Percentiles rank a stretch among this genome's conserved stretches.
Conservation (phyloP, 371 early-diverging fungal genomes). For the Mucor racemosus region DNA sequence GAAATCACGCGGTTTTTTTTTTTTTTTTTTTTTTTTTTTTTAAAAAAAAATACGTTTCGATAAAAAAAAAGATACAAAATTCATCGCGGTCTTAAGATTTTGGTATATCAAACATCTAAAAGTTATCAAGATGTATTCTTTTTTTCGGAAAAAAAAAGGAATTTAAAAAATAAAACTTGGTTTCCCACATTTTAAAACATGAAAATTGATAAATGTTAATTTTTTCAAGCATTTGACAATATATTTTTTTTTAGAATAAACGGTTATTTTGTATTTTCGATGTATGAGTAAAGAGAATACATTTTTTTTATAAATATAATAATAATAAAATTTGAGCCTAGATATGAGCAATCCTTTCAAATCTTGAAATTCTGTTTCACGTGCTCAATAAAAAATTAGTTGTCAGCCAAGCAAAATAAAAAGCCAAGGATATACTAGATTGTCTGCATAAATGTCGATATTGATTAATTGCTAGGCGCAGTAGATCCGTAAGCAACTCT, state of each 20-base stretch:
- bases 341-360: too few relatives aligned
- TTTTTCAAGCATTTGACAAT: not conserved
- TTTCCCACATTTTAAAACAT: not conserved
- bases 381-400: not conserved
- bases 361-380: not conserved
- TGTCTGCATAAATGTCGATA: not conserved
- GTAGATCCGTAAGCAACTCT: slow-evolving; percentile 32
- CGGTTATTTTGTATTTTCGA: too few relatives aligned
- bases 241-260: not conserved
- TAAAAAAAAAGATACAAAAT: not conserved
- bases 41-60: not conserved
- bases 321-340: too few relatives aligned
- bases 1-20: not conserved
- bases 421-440: not conserved
- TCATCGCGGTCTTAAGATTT: not conserved
- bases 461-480: not conserved
- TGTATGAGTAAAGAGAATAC: too few relatives aligned
- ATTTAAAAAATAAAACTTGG: not conserved
- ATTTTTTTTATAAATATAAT: too few relatives aligned
- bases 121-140: not conserved
- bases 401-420: not conserved
- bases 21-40: slow-evolving; percentile 18
- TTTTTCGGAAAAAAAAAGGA: not conserved
- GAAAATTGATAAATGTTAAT: not conserved
- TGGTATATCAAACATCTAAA: not conserved